Base-by-base conservation (phyloP, 495 filamentous ascomycete species). In the Hyaloscypha variabilis region DNA sequence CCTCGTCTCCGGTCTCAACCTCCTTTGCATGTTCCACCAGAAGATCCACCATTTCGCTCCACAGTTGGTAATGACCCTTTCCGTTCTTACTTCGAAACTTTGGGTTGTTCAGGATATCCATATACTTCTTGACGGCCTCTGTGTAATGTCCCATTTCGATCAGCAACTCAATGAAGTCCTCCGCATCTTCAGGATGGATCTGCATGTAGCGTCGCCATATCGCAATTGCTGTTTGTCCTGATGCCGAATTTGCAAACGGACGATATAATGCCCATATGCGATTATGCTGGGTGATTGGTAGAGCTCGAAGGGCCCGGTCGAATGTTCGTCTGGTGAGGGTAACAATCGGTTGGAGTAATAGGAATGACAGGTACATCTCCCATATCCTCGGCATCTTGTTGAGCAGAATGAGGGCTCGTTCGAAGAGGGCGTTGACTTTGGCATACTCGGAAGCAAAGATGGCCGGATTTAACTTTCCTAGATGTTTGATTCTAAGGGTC, bases 331-430 rank as follows among this genome's bases (percentile, higher is more conserved):
- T 85, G 10, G 94, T 97, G 69, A 88, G 85, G n/a, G 93, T 97
- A 52, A 98, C 88, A 46, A 97, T 81, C 8, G 96, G 96, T 72
- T 98, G 96, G 69, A 91, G 86, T 71, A 94, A 85, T 68, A 98
- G 79, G 73, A 98, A 98, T 42, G 86, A 85, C 51, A 99, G 87
- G 74, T 97, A 99, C 90, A 97, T 93, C 77, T 97, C 93, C 96
- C 96, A 99, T 72, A 98, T 95, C 65, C 87, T 84, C 54, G 96
- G 96, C 96, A 99, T 99, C 78, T 99, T 99, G 80, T 98, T 97
- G 68, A 99, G 85, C 10, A 99, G 83, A 66, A 98, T 91, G 39
- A 99, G 80, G 11, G 96, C 94, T 68, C 92, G 87, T 77, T 99
- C 96, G 71, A 97, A 99, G 30, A 97, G 86, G 54, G 93, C 85